Evolutionary conservation across 1,284 basidiomycete species (phyloP).

Genomic region (Cystobasidium slooffiae): DNA sequence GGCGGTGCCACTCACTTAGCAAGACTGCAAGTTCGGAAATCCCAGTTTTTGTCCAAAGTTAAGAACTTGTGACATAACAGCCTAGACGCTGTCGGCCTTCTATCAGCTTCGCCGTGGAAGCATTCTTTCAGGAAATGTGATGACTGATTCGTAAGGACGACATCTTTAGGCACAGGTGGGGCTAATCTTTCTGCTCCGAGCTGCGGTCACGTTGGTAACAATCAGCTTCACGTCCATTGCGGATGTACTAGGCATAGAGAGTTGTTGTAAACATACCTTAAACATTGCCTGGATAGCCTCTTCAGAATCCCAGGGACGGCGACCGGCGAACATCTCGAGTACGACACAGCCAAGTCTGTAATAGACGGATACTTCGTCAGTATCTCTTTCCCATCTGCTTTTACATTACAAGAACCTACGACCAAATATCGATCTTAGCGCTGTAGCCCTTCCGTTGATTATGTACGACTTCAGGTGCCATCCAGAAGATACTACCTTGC

Average conservation of each 20-base stretch:
- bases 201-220: conserved; percentile 58
- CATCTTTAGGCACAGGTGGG: conserved; percentile 85
- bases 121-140: conserved; percentile 87
- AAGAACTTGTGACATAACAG: conserved; percentile 85
- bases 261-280: conserved; percentile 65
- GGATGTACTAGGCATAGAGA: background rate
- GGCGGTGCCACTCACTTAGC: conserved; percentile 33
- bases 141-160: conserved; percentile 73
- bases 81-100: conserved; percentile 81
- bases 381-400: too few relatives aligned
- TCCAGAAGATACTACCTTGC: conserved; percentile 98
- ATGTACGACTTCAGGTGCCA: conserved; percentile 95
- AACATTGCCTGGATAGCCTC: conserved; percentile 92
- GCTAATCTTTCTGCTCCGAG: conserved; percentile 79
- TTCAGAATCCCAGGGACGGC: conserved; percentile 87
- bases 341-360: conserved; percentile 89
- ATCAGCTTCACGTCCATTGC: background rate
- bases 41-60: conserved; percentile 72
- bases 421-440: conserved; percentile 97
- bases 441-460: conserved; percentile 80
- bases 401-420: too few relatives aligned
- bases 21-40: conserved; percentile 57
- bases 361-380: too few relatives aligned
- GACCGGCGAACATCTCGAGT: conserved; percentile 96
- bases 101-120: conserved; percentile 85